Base-by-base conservation (phyloP, 495 filamentous ascomycete species). In the Penicillium canescens region DNA sequence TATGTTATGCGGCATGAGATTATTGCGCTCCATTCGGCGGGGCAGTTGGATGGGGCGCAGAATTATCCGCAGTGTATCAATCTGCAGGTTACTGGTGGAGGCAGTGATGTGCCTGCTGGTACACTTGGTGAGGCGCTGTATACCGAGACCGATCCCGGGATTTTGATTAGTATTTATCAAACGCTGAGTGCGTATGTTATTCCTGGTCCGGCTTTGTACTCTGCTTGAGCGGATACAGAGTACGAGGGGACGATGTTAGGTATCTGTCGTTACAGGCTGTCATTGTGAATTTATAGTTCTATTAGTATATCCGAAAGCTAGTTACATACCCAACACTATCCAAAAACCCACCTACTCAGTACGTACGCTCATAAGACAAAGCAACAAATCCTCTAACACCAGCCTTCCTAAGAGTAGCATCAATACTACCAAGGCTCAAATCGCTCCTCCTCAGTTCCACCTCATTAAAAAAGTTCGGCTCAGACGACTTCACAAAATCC, bases 1-100 rank as follows among this genome's bases (percentile, higher is more conserved):
- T 92, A 90, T 65, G 83, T 92, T 44, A 73, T 92, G 35, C 85
- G 89, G 14, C 85, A 90, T 66, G 89, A 91, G 71, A 83, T 91
- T 60, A 86, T 91, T 50, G 87, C 82, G 4, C 80, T 91, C 2
- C 87, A 91, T 71, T 73, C 76, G 8, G 85, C 82, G 1, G 73
- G 65, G 9, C 46, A 68, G 4, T 31, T 57, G 6, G 72, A 85
- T 59, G 86, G 86, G 21, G 86, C 88, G 0, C 87, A 92, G 79
- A 81, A 82, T 60, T 92, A 92, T 55, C 86, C 86, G 5, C 79
- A 87, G 60, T 92, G 89, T 71, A 71, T 90, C 66, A 91, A 89
- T 73, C 67, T 91, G 42, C 73, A 83, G 52, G 72, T 92, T 47
- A 84, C 81, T 6, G 86, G 88, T 35, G 61, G 69, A 35, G 89